Evolutionary conservation across 352 stramenopile species (phyloP), one percentile per base, ranked within the genome.

Genomic region (Phytophthora nicotianae): DNA sequence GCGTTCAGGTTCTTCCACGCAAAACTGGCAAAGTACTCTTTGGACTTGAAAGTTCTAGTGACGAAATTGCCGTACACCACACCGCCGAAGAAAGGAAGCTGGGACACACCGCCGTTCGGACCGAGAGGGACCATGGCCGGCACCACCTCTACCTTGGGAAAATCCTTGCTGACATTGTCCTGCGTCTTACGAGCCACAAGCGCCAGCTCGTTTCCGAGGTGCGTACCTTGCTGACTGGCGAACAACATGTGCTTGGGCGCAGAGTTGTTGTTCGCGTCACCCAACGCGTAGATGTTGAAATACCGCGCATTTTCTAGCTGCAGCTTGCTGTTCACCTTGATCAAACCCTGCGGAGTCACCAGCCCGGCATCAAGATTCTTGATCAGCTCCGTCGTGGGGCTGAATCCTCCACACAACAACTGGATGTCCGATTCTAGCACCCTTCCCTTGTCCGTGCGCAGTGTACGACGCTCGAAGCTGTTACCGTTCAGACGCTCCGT

Each of bases 231-330:
- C 38, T 71, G 51, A 33, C 57, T 65, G 9, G 72, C 79, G 63
- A 54, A 79, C 62, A 72, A 76, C 40, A 61, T 68, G 10, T 74
- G 46, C 65, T 85, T 86, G 7, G 77, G 74, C 21, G 70, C 78
- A 32, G 62, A 38, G 53, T 79, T 75, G 69, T 81, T 86, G 54
- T 48, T 78, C 7, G 62, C 67, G 58, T 88, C 76, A 46, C 76
- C 79, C n/a, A 86, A 46, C 40, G 68, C 74, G 50, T 81, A 88
- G 21, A 88, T 75, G 59, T 85, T 75, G 4, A 63, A 29, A 58
- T 75, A 88, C 57, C 68, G 55, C 1, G 46, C 47, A 47, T 70
- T 69, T 51, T 81, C 76, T 24, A 88, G 60, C 60, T 85, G 73
- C 46, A 85, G 46, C 45, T 71, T 50, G 41, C 55, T 70, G 62